phyloP scores from a whole-genome alignment of 2,329 filamentous ascomycete species.

The Lecanoromycetidae sp. region DNA sequence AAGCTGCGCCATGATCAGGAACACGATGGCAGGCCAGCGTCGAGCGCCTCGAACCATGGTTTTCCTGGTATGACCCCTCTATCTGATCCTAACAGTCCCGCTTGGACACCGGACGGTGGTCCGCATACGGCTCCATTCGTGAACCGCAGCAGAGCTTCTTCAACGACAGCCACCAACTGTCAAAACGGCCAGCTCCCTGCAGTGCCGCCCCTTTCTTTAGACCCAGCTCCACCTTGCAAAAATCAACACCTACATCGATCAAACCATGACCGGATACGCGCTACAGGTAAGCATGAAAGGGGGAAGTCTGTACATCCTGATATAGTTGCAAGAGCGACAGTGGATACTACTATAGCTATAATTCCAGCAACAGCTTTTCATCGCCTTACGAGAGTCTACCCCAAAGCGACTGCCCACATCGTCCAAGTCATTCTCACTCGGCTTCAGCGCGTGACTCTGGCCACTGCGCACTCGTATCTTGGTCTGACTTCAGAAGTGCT shows the following conservation, averaged over 20 bases:
- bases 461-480: slow-evolving; percentile 88
- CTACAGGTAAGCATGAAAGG: slow-evolving; percentile 31
- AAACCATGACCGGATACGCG: slow-evolving; percentile 2
- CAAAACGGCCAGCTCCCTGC: slow-evolving; percentile 39
- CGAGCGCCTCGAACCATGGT: slow-evolving; percentile 27
- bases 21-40: slow-evolving; percentile 26
- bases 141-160: slow-evolving; percentile 19
- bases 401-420: slow-evolving; percentile 91
- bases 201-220: slow-evolving; percentile 66
- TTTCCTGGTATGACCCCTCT: slow-evolving; percentile 26
- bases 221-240: slow-evolving; percentile 32
- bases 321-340: slow-evolving; percentile 87
- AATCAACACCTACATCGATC: slow-evolving; percentile 9
- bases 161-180: slow-evolving; percentile 23
- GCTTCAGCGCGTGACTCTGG: slow-evolving; percentile 85
- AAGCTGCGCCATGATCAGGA: slow-evolving; percentile 59
- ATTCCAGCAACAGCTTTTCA: slow-evolving; percentile 95
- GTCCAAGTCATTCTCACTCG: slow-evolving; percentile 94
- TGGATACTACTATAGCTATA: slow-evolving; percentile 95
- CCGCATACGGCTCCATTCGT: slow-evolving; percentile 14
- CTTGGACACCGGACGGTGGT: not conserved
- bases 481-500: slow-evolving; percentile 85
- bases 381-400: slow-evolving; percentile 82
- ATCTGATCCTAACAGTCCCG: slow-evolving; percentile 28
- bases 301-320: slow-evolving; percentile 79